These are phyloP conservation scores for Drechmeria coniospora DNA, from an alignment of 2,329 filamentous ascomycete genomes.

Conservation along the genomic window DNA sequence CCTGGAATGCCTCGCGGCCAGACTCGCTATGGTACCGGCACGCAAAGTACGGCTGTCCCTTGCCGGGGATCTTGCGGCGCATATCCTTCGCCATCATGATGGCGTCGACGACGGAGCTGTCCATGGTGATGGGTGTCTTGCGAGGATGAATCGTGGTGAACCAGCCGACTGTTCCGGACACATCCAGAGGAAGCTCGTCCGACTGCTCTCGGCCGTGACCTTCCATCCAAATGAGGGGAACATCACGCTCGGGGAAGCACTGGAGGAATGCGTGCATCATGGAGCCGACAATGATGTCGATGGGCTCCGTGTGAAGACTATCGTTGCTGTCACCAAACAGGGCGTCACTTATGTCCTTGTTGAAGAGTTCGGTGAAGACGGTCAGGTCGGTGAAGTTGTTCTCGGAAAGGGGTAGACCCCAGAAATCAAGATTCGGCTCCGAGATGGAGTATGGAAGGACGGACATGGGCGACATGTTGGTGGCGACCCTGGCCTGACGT, in stretches of 20 bases:
- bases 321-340: conserved; percentile 13
- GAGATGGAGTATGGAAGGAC: conserved; percentile 4
- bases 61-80: conserved; percentile 16
- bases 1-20: conserved; percentile 14
- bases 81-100: conserved; percentile 17
- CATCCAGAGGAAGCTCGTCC: conserved; percentile 11
- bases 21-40: conserved; percentile 15
- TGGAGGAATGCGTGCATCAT: conserved; percentile 17
- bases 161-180: conserved; percentile 27
- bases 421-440: conserved; percentile 7
- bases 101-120: conserved; percentile 3
- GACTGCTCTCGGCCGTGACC: conserved; percentile 23
- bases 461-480: conserved; percentile 1
- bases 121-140: conserved; percentile 4
- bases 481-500: conserved; percentile 1
- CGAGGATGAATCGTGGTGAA: conserved; percentile 27
- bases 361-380: conserved; percentile 4
- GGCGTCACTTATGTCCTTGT: neutral
- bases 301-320: conserved; percentile 17
- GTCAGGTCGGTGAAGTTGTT: conserved; percentile 4
- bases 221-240: conserved; percentile 23
- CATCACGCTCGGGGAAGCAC: conserved; percentile 17
- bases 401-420: conserved; percentile 4
- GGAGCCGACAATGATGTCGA: conserved; percentile 23
- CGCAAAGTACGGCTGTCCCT: conserved; percentile 23